These are phyloP conservation scores for Cryptosporidium bovis DNA, from an alignment of 169 alveolate genomes.

Conservation along the genomic window DNA sequence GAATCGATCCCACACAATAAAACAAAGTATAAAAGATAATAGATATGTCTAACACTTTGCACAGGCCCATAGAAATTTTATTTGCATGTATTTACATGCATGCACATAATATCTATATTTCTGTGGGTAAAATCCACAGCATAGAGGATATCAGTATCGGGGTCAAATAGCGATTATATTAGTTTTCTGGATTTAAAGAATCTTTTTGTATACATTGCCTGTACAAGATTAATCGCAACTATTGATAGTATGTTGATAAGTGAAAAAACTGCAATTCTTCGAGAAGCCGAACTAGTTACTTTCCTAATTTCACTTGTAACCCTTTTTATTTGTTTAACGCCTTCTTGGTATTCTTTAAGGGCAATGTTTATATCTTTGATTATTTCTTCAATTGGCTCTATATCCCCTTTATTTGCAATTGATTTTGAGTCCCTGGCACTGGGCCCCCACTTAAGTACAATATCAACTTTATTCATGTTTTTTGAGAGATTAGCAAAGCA, in stretches of 20 bases:
- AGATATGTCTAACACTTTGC: too few species aligned
- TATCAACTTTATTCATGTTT: constrained; percentile 5
- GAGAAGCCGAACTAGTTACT: constrained; percentile 38
- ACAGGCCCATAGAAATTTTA: too few species aligned
- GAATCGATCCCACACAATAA: too few species aligned
- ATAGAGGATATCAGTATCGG: too few species aligned
- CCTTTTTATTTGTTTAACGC: constrained; percentile 24
- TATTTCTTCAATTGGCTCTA: constrained; percentile 25
- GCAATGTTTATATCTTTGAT: constrained; percentile 32
- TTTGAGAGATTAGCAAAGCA: constrained; percentile 17
- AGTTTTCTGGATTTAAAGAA: constrained; percentile 69
- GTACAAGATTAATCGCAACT: constrained; percentile 20
- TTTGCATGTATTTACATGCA: too few species aligned
- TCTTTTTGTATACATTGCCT: constrained; percentile 33
- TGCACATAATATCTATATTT: too few species aligned
- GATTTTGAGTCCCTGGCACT: constrained; percentile 35
- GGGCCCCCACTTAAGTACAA: constrained; percentile 62
- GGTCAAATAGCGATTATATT: constrained; percentile 12
- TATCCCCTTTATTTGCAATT: constrained; percentile 52
- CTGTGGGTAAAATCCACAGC: too few species aligned
- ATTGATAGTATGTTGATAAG: constrained; percentile 25
- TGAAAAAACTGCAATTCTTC: constrained; percentile 29
- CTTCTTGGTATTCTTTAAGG: constrained; percentile 58
- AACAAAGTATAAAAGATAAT: too few species aligned
- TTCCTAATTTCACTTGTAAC: background rate